A percentile compares a stretch with the other conserved stretches of the same genome.
Conservation (phyloP, 805 yeast genomes). For the Maudiozyma bulderi region DNA sequence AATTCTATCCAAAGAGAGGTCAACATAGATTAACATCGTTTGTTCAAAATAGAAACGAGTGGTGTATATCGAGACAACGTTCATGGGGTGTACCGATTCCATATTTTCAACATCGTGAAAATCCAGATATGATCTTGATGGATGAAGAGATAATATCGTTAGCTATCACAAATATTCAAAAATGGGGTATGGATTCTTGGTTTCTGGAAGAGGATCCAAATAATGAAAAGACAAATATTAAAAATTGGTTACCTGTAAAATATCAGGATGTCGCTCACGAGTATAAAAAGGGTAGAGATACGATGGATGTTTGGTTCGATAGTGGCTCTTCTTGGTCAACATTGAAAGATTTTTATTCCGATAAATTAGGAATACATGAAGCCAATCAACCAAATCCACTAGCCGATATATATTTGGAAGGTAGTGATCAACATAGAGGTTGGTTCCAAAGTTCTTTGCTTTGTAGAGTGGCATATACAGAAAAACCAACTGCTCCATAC, state of each 20-base stretch:
- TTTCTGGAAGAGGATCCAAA: conserved; percentile 38
- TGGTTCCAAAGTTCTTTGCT: conserved; percentile 95
- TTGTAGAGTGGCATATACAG: conserved; percentile 51
- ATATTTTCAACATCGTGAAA: conserved; percentile 48
- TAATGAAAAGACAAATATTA: conserved; percentile 31
- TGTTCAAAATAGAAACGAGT: conserved; percentile 69
- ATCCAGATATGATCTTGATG: conserved; percentile 55
- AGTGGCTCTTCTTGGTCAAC: conserved; percentile 84
- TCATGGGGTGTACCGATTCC: conserved; percentile 99
- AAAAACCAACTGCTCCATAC: conserved; percentile 48
- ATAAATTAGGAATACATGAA: conserved; percentile 26
- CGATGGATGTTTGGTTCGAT: conserved; percentile 99
- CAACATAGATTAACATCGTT: conserved; percentile 61
- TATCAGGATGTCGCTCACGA: conserved; percentile 33
- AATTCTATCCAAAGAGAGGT: conserved; percentile 69
- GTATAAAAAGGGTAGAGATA: conserved; percentile 66
- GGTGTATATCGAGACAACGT: conserved; percentile 97
- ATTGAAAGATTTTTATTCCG: conserved; percentile 27
- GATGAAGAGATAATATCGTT: conserved; percentile 46
- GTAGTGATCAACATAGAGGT: conserved; percentile 97
- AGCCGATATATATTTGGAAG: conserved; percentile 86
- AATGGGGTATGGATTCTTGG: conserved; percentile 73
- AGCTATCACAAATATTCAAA: conserved; percentile 45
- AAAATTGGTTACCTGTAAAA: conserved; percentile 60
- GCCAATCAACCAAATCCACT: conserved; percentile 33